Evolutionary conservation across 345 rosid species (phyloP), one percentile per base, ranked within the genome.

Genomic region (Psidium guajava): DNA sequence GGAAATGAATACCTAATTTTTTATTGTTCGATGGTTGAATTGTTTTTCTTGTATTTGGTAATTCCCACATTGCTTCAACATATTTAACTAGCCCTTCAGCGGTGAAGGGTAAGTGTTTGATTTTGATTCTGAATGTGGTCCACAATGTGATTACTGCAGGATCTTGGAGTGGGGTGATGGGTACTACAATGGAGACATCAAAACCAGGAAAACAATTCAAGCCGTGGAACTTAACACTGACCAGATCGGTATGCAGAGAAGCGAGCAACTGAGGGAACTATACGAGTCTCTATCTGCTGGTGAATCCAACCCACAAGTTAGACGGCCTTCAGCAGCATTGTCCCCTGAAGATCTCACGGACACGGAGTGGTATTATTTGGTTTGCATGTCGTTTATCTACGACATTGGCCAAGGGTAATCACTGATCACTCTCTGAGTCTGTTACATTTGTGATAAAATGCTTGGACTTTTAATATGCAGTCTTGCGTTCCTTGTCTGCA

Each of bases 301-400:
- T 40, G 93, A 90, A 83, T 89, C 88, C 61, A 85, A 52, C 53
- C 88, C 87, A 25, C 92, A 90, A 83, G 85, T 88, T 27, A 88
- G 87, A 74, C 87, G 93, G 87, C 91, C 91, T 25, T 89, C 92
- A 22, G 89, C 88, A 16, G 87, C 93, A 54, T 88, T 92, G 36
- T 92, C 92, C 8, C 92, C 92, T 2, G 93, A 92, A 87, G 93
- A 92, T 87, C 92, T 92, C 55, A 88, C 93, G 20, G 91, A 92
- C 83, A 74, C 91, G 5, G 93, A 92, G 86, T 92, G 93, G 93
- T 92, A 90, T 82, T 92, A 90, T 80, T 86, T 92, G 89, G 91
- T 92, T 61, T 92, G 93, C 89, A 90, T 92, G 92, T 90, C 93
- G 36, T 92, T 92, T 59, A 49, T 83, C 14, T 92, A 90, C 88